phyloP scores from a whole-genome alignment of 768 basidiomycete genomes.

The Hemileccinum rubropunctum region DNA sequence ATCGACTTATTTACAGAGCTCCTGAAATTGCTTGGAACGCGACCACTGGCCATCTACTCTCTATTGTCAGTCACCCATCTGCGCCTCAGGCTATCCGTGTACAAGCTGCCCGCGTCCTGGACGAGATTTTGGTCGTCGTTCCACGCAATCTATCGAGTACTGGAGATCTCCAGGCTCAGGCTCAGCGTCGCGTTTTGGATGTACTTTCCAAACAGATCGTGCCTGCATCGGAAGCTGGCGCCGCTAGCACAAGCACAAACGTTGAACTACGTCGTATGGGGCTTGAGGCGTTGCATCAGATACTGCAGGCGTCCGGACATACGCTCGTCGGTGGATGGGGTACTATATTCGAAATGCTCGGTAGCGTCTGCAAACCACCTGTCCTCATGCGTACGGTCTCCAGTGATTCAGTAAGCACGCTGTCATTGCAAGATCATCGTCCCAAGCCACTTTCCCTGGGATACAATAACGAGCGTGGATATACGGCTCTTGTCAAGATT shows the following conservation, averaged over 20 bases:
- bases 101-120: slow-evolving; percentile 85
- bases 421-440: slow-evolving; percentile 38
- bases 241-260: slow-evolving; percentile 43
- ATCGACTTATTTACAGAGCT: slow-evolving; percentile 80
- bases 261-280: slow-evolving; percentile 88
- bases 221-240: slow-evolving; percentile 35
- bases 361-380: slow-evolving; percentile 75
- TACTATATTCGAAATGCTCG: slow-evolving; percentile 87
- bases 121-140: slow-evolving; percentile 77
- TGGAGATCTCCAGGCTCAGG: slow-evolving; percentile 61
- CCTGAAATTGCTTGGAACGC: slow-evolving; percentile 84
- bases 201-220: slow-evolving; percentile 82
- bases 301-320: slow-evolving; percentile 89
- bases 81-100: slow-evolving; percentile 79
- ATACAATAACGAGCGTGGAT: slow-evolving; percentile 63
- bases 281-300: slow-evolving; percentile 83
- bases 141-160: slow-evolving; percentile 64
- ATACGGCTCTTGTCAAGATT: slow-evolving; percentile 78
- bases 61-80: slow-evolving; percentile 62
- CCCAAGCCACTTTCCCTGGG: slow-evolving; percentile 51
- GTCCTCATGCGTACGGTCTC: slow-evolving; percentile 36
- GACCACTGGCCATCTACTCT: slow-evolving; percentile 76
- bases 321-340: slow-evolving; percentile 93
- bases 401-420: slow-evolving; percentile 41
- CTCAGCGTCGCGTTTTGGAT: slow-evolving; percentile 82